These are phyloP conservation scores for Actinomortierella ambigua DNA, from an alignment of 371 early-diverging fungal genomes.

Conservation along the genomic window DNA sequence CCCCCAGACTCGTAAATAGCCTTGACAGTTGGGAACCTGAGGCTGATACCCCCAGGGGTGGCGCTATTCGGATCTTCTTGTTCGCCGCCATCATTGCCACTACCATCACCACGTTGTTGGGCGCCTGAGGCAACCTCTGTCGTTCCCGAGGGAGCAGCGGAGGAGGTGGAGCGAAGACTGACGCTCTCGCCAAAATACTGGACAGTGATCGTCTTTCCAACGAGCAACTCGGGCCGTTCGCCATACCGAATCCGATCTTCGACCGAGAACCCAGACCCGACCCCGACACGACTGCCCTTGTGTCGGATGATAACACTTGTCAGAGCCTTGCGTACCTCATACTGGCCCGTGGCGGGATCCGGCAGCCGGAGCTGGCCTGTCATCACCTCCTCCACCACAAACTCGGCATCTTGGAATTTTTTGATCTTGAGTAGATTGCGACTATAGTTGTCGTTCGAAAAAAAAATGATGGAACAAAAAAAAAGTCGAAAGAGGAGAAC, in stretches of 20 bases:
- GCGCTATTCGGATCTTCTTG: too few species aligned
- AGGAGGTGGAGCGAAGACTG: too few species aligned
- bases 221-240: slow-evolving; percentile 48
- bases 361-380: slow-evolving; percentile 57
- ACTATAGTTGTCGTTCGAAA: slow-evolving; percentile 20
- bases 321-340: slow-evolving; percentile 47
- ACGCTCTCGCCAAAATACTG: slow-evolving; percentile 59
- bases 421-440: slow-evolving; percentile 61
- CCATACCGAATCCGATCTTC: slow-evolving; percentile 52
- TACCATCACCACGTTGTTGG: too few species aligned
- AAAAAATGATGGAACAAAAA: not conserved
- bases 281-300: slow-evolving; percentile 56
- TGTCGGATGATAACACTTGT: slow-evolving; percentile 57
- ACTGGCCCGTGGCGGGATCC: slow-evolving; percentile 37
- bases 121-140: too few species aligned
- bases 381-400: slow-evolving; percentile 53
- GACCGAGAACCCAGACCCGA: slow-evolving; percentile 62
- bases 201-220: slow-evolving; percentile 62
- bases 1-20: slow-evolving; percentile 54
- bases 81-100: too few species aligned
- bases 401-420: slow-evolving; percentile 64
- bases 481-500: not conserved
- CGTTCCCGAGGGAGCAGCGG: too few species aligned
- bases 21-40: slow-evolving; percentile 65
- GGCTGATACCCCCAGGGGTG: slow-evolving; percentile 18